phyloP scores from a whole-genome alignment of 148 eudicot genomes.

The Cornus florida region DNA sequence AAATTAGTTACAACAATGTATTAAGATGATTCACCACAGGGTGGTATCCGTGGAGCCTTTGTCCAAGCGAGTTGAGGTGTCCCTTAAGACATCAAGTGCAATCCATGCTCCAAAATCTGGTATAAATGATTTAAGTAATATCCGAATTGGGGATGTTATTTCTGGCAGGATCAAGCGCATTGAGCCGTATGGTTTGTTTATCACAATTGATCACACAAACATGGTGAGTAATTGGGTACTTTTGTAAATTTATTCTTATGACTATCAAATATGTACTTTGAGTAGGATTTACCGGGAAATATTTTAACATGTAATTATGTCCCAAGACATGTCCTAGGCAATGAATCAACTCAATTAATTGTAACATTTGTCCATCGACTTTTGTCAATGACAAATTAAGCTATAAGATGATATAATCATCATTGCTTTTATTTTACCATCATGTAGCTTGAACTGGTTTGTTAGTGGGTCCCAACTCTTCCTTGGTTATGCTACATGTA shows the following conservation, averaged over 20 bases:
- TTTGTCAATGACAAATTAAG: too few relatives aligned
- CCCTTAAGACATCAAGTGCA: slow-evolving; percentile 54
- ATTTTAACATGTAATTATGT: not conserved
- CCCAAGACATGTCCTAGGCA: too few relatives aligned
- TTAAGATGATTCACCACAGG: slow-evolving; percentile 34
- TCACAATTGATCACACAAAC: slow-evolving; percentile 65
- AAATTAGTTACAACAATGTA: slow-evolving; percentile 3
- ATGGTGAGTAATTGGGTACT: slow-evolving; percentile 36
- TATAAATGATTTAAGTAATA: slow-evolving; percentile 31
- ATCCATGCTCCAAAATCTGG: slow-evolving; percentile 36
- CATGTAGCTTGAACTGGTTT: too few relatives aligned
- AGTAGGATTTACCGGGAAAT: not conserved
- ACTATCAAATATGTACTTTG: not conserved
- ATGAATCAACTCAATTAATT: too few relatives aligned
- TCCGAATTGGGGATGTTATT: slow-evolving; percentile 63
- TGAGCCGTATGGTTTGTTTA: slow-evolving; percentile 79
- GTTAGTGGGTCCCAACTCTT: not conserved
- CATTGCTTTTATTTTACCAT: too few relatives aligned
- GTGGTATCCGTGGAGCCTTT: slow-evolving; percentile 78
- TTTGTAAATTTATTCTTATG: not conserved
- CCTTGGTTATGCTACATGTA: not conserved
- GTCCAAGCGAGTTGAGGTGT: slow-evolving; percentile 88
- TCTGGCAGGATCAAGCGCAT: slow-evolving; percentile 77
- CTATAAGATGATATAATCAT: too few relatives aligned
- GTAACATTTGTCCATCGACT: too few relatives aligned